Conservation (phyloP, 2,329 filamentous ascomycete species). For the Neopestalotiopsis clavispora region DNA sequence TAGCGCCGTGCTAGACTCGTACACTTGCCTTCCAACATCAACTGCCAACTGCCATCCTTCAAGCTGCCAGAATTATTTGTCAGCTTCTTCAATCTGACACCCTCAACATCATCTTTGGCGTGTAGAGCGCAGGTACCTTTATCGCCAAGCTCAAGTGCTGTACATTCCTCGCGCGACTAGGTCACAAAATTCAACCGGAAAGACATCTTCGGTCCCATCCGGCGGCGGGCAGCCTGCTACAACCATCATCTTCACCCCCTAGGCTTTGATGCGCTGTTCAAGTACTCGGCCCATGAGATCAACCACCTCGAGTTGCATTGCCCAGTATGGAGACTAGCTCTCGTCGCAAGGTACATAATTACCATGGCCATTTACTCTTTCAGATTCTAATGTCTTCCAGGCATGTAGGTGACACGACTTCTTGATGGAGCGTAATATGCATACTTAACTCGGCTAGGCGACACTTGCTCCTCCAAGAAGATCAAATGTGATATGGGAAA, state of each 20-base stretch:
- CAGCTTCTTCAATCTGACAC: background rate
- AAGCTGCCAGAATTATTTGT: background rate
- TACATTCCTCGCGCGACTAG: too few species aligned
- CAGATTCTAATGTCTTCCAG: background rate
- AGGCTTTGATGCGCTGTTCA: too few species aligned
- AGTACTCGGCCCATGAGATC: background rate
- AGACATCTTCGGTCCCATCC: too few species aligned
- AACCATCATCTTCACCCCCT: too few species aligned
- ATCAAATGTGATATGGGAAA: slow-evolving; percentile 51
- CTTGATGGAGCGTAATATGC: background rate
- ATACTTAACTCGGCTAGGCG: slow-evolving; percentile 31
- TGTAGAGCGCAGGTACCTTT: background rate
- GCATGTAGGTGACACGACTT: background rate
- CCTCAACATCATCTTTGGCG: background rate
- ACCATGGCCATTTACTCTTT: background rate
- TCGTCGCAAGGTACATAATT: slow-evolving; percentile 12
- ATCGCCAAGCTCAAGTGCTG: background rate
- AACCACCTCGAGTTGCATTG: background rate
- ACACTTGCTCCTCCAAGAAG: slow-evolving; percentile 51
- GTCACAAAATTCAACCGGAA: too few species aligned
- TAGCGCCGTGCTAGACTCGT: too few species aligned
- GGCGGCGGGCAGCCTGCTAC: too few species aligned
- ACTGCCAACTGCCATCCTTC: background rate
- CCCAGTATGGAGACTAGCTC: slow-evolving; percentile 16
- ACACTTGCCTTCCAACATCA: background rate